phyloP scores from a whole-genome alignment of 305 asterid species.

The Ajuga reptans region DNA sequence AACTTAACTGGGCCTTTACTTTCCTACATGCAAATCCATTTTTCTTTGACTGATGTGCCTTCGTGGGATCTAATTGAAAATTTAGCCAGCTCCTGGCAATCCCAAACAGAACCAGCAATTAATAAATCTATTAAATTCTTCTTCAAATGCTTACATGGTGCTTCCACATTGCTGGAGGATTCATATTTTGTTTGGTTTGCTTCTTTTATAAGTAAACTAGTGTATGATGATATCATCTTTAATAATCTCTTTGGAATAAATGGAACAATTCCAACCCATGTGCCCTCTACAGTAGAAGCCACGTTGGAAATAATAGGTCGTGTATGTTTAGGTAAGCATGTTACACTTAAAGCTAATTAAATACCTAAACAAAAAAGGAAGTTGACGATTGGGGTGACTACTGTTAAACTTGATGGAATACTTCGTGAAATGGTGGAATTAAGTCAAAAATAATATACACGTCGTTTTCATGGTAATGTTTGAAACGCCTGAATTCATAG shows the following conservation, averaged over 20 bases:
- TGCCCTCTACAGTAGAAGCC: neutral
- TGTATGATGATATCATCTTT: slow-evolving; percentile 1
- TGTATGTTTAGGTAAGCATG: neutral
- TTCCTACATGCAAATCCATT: neutral
- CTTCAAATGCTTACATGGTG: neutral
- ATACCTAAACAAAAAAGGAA: neutral
- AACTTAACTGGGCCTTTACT: neutral
- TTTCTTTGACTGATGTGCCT: neutral
- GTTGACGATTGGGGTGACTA: neutral
- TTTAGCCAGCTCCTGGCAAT: neutral
- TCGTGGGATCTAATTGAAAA: neutral
- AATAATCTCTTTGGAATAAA: neutral
- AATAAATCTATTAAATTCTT: neutral
- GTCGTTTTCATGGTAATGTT: no score
- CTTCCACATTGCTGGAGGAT: neutral
- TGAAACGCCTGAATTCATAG: no score
- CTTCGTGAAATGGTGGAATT: no score
- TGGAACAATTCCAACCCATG: neutral
- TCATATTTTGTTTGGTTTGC: neutral
- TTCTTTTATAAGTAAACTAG: neutral
- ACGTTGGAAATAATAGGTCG: neutral
- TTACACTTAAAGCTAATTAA: neutral
- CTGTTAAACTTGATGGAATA: neutral
- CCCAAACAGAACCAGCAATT: neutral
- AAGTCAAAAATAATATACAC: no score